Conservation (phyloP, 495 filamentous ascomycete genomes). For the Penicillium maclennaniae region DNA sequence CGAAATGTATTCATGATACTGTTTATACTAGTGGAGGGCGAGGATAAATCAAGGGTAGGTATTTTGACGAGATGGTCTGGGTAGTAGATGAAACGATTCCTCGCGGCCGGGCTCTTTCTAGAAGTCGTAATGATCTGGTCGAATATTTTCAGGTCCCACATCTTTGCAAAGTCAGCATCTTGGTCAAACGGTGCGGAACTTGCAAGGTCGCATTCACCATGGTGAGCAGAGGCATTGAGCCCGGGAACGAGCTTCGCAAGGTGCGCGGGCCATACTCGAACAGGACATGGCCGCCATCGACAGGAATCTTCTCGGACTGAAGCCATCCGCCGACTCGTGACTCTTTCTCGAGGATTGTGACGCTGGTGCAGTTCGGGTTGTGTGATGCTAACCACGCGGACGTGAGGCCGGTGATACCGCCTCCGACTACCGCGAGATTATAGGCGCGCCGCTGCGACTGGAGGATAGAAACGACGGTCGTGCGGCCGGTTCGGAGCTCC, state of each 20-base stretch:
- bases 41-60: slow-evolving; percentile 45
- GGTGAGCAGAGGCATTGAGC: slow-evolving; percentile 47
- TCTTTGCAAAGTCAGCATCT: slow-evolving; percentile 38
- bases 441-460: slow-evolving; percentile 26
- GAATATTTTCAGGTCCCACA: slow-evolving; percentile 57
- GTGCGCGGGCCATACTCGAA: slow-evolving; percentile 89
- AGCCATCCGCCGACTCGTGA: slow-evolving; percentile 80
- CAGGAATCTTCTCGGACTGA: slow-evolving; percentile 58
- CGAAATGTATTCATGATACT: slow-evolving; percentile 20
- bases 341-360: slow-evolving; percentile 77
- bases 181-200: background rate
- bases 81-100: slow-evolving; percentile 85
- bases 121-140: slow-evolving; percentile 57
- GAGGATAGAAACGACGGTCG: slow-evolving; percentile 15
- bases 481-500: slow-evolving; percentile 15
- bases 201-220: slow-evolving; percentile 44
- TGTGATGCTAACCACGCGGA: slow-evolving; percentile 69
- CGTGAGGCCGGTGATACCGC: slow-evolving; percentile 85
- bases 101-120: slow-evolving; percentile 45
- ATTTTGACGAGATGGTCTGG: slow-evolving; percentile 73
- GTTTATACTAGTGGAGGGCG: slow-evolving; percentile 26
- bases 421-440: slow-evolving; percentile 73
- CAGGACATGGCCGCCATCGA: slow-evolving; percentile 56
- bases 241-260: slow-evolving; percentile 51
- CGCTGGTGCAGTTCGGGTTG: slow-evolving; percentile 52